These are phyloP conservation scores for Themeda triandra DNA, from an alignment of 176 grass and related monocot species.

Conservation along the genomic window DNA sequence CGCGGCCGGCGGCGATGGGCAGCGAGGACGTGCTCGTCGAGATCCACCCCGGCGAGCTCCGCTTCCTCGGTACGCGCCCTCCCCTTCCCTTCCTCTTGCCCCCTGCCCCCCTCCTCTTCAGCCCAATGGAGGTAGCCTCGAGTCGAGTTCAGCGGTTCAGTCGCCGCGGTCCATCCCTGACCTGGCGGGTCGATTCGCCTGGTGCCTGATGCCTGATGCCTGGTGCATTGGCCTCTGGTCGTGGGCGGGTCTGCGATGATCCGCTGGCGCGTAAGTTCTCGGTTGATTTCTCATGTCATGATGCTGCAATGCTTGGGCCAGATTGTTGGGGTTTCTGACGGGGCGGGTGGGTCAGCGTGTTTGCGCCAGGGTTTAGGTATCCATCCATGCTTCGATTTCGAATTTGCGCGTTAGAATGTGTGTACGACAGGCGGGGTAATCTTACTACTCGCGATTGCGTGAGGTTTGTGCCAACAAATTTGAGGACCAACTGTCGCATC, in stretches of 20 bases:
- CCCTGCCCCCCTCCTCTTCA: not conserved
- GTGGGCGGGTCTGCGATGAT: not conserved
- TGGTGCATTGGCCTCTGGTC: not conserved
- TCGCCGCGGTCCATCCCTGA: not conserved
- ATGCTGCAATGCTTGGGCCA: not conserved
- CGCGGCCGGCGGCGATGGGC: slow-evolving; percentile 25
- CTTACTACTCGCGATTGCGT: not conserved
- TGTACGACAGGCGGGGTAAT: not conserved
- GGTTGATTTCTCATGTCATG: not conserved
- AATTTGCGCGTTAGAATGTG: not conserved
- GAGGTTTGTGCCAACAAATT: not conserved
- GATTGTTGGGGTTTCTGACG: slow-evolving; percentile 15
- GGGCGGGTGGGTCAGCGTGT: not conserved
- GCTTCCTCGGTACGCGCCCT: slow-evolving; percentile 57
- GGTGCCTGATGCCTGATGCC: too few species aligned
- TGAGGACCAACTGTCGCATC: not conserved
- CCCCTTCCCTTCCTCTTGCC: not conserved
- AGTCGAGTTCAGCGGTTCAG: not conserved
- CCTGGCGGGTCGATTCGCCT: not conserved
- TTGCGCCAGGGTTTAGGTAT: not conserved
- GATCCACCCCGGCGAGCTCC: slow-evolving; percentile 71
- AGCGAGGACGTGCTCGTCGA: slow-evolving; percentile 54
- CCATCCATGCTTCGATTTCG: not conserved
- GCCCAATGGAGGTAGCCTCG: not conserved
- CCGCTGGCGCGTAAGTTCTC: not conserved